Evolutionary conservation across 148 eudicot genomes (phyloP), one percentile per base, ranked within the genome.

Genomic region (Heliosperma pusillum): DNA sequence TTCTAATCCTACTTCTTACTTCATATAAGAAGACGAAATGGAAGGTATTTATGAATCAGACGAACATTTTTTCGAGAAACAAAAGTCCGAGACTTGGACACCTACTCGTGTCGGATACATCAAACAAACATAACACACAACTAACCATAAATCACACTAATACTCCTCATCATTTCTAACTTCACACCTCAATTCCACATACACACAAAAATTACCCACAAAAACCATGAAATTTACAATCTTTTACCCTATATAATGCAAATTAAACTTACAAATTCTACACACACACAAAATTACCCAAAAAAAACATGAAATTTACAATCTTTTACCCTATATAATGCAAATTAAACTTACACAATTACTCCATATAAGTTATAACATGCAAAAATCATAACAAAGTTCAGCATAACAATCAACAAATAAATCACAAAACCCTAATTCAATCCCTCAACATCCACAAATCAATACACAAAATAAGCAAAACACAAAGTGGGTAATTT

Each of bases 381-480:
- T 36, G 71, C 71, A 70, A 25, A 0, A 56, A 47, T 26, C 40
- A 64, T 55, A 21, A 70, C 21, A 53, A 7, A 73, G 59, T 12
- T 25, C 20, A 65, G 22, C 42, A 42, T 2, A 50, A 27, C 7
- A 50, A 20, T 5, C 20, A 58, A 20, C 56, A 74, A 79, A 53
- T 16, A 4, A 71, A 12, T 52, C 68, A 36, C 82, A 75, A 75
- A 75, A 74, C 82, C 75, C 78, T 75, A 74, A 74, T 62, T 66
- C 24, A 75, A 80, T 25, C 55, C n/a, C n/a, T n/a, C n/a, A n/a
- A n/a, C n/a, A n/a, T n/a, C n/a, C n/a, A n/a, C n/a, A n/a, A 74
- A 29, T 68, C 44, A 74, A 68, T 10, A 69, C 26, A 68, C 69
- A 74, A 62, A 33, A 7, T 60, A 62, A 21, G 64, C 17, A 21